These are phyloP conservation scores for Nemania diffusa DNA, from an alignment of 2,329 filamentous ascomycete species.

Conservation along the genomic window DNA sequence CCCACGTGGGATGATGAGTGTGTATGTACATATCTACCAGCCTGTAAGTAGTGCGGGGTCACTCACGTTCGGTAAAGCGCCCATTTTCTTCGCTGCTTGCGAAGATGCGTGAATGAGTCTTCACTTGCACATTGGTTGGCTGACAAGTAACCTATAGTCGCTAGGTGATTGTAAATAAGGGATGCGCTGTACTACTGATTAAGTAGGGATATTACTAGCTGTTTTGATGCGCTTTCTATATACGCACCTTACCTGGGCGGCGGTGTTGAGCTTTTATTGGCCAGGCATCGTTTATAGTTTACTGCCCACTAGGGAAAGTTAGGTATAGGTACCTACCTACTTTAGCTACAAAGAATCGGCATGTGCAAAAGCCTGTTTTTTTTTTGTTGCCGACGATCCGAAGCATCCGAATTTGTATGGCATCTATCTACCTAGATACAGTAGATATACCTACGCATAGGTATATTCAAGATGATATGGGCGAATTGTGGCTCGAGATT, in stretches of 20 bases:
- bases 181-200: too few relatives aligned
- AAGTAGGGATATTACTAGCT: not conserved
- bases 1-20: slow-evolving; percentile 31
- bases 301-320: not conserved
- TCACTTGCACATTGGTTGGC: not conserved
- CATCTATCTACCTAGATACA: not conserved
- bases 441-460: too few relatives aligned
- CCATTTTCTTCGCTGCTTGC: not conserved
- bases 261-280: not conserved
- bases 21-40: not conserved
- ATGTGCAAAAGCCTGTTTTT: not conserved
- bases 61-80: slow-evolving; percentile 8
- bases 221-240: not conserved
- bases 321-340: too few relatives aligned
- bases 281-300: not conserved
- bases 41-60: slow-evolving; percentile 25
- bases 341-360: not conserved
- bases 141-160: not conserved
- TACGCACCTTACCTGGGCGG: too few relatives aligned
- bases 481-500: slow-evolving; percentile 1
- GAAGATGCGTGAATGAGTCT: slow-evolving; percentile 1
- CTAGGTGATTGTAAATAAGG: too few relatives aligned
- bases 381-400: slow-evolving; percentile 22
- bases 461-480: not conserved
- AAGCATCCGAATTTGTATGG: slow-evolving; percentile 19